phyloP scores from a whole-genome alignment of 148 eudicot species.

The Rhododendron griersonianum region DNA sequence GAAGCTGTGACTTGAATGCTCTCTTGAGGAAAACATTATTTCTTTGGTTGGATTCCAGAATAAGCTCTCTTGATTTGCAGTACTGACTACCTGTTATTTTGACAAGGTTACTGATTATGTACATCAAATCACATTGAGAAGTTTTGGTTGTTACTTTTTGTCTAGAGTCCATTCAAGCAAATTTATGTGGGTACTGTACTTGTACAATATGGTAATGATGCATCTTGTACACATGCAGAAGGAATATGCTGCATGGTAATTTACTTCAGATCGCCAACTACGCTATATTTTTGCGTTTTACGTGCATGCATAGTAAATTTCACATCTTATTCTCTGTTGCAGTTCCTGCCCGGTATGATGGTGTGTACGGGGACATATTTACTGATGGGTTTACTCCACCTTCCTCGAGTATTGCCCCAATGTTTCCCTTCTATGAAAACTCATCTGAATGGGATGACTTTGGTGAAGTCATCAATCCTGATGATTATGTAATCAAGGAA shows the following conservation, averaged over 20 bases:
- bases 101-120: neutral
- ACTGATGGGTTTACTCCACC: slow-evolving; percentile 89
- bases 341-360: slow-evolving; percentile 45
- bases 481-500: slow-evolving; percentile 83
- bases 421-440: slow-evolving; percentile 78
- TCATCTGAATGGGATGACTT: slow-evolving; percentile 90
- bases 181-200: neutral
- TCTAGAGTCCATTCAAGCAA: neutral
- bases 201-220: neutral
- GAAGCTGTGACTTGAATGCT: slow-evolving; percentile 6
- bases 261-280: neutral
- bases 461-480: slow-evolving; percentile 94
- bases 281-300: neutral
- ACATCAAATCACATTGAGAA: neutral
- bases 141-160: neutral
- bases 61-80: neutral
- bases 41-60: neutral
- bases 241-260: neutral
- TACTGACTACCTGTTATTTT: neutral
- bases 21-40: neutral
- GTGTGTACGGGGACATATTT: slow-evolving; percentile 62
- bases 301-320: neutral
- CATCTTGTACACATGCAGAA: neutral
- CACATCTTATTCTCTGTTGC: slow-evolving; percentile 14
- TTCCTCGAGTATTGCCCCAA: slow-evolving; percentile 76